Evolutionary conservation across 305 asterid genomes (phyloP), one percentile per base, ranked within the genome.

Genomic region (Fraxinus greggii): DNA sequence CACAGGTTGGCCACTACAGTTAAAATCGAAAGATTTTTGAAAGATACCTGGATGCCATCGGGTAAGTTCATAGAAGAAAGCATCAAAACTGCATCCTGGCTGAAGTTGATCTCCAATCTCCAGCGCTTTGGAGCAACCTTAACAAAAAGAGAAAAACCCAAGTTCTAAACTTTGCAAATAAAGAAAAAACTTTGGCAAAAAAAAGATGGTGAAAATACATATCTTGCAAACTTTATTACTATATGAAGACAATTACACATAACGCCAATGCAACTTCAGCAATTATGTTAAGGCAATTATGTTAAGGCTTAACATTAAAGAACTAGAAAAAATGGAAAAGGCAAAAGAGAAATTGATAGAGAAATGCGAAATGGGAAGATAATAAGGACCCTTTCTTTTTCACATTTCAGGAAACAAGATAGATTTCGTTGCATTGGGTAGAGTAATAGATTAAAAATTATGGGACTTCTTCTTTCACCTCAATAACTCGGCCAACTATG

Each of bases 121-220:
- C 98, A 94, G 56, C 98, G 94, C 90, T 96, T 96, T 9, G 97
- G 97, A 72, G 97, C 98, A 86, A 94, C 97, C 99, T 95, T 81
- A 19, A 75, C 74, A 79, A 21, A 80, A 23, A 72, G 40, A 61
- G 28, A 80, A 51, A 9, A 10, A 19, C 26, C 45, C 75, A 63
- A 35, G 24, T 12, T 42, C 51, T 40, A 26, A n/a, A 13, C 3
- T 76, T 3, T 1, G 3, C 33, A 24, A 67, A 28, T 26, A 65
- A 7, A 23, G 63, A 61, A 7, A 65, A 23, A 65, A 65, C 19
- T 10, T 8, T 12, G 7, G 74, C 74, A 15, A 23, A 76, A 40
- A 13, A 76, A 76, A 33, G 26, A 42, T 42, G 31, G 32, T 4
- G 36, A 70, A 33, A 45, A 48, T 26, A 10, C 23, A 10, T 35